Base-by-base conservation (phyloP, 139 green algal genomes). In the Coelastrella sp. region DNA sequence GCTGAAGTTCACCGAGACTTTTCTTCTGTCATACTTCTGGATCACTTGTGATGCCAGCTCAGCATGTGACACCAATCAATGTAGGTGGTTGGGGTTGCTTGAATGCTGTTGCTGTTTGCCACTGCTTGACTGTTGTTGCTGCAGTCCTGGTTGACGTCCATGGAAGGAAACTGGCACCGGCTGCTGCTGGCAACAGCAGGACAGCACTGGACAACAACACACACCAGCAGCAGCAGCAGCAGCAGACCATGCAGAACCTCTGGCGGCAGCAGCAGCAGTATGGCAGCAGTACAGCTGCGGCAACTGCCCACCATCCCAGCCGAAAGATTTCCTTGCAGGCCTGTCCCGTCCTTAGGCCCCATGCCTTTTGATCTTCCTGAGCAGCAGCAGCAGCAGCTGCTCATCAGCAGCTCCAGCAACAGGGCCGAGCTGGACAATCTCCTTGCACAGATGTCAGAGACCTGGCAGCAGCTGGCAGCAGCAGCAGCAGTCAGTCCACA, bases 221-320 rank as follows among this genome's bases (percentile, higher is more conserved):
- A 24, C 76, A 82, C 8, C 76, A 82, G 9, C 76, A 60, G 56
- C 78, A 84, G 56, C 78, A 66, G 49, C 78, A 84, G 56, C 56
- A 84, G 78, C 78, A 84, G 78, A 24, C 70, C 17, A 4, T 35
- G 17, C 19, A 24, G 8, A 78, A 25, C 70, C 19, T 24, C 70
- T 25, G n/a, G 70, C 70, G n/a, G 17, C 70, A 78, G 70, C 70
- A 78, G 70, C 70, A 78, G 70, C 70, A 78, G 70, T 8, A 9
- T 12, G 9, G 70, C 70, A 35, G 70, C 70, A 78, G 8, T 20
- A 7, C 74, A 59, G 24, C 25, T 59, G 24, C 9, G n/a, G 25
- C 74, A 58, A 24, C 20, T 80, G 10, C 24, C 24, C 1, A 58
- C 57, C 9, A 17, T 80, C 6, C 24, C 0, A 7, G 19, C 7